A percentile compares a stretch with the other conserved stretches of the same genome.
Conservation (phyloP, 2,329 filamentous ascomycete genomes). For the Beauveria sp. region DNA sequence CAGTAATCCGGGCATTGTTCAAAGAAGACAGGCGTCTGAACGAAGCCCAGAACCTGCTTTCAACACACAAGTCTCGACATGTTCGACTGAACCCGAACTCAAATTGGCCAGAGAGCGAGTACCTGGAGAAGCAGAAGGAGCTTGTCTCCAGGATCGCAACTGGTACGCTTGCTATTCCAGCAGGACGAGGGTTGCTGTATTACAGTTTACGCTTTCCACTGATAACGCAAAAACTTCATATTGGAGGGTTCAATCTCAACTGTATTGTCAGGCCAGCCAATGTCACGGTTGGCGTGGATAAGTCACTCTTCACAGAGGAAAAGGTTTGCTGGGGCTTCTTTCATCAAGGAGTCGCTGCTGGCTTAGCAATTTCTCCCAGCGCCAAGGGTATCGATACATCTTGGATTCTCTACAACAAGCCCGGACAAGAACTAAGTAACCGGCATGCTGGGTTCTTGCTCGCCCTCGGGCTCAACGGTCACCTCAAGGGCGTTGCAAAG, state of each 20-base stretch:
- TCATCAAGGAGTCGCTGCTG: slow-evolving; percentile 89
- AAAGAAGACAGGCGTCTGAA: slow-evolving; percentile 82
- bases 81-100: slow-evolving; percentile 70
- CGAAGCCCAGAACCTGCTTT: slow-evolving; percentile 78
- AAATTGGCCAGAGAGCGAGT: slow-evolving; percentile 75
- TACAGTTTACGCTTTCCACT: slow-evolving; percentile 83
- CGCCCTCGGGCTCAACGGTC: slow-evolving; percentile 85
- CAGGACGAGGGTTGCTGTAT: slow-evolving; percentile 79
- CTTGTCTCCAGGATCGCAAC: slow-evolving; percentile 79
- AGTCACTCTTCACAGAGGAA: slow-evolving; percentile 80
- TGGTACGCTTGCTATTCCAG: slow-evolving; percentile 80
- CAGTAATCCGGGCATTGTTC: slow-evolving; percentile 81
- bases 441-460: slow-evolving; percentile 92
- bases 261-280: slow-evolving; percentile 89
- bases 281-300: slow-evolving; percentile 88
- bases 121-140: slow-evolving; percentile 87
- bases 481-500: slow-evolving; percentile 88
- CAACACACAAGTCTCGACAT: slow-evolving; percentile 70
- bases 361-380: slow-evolving; percentile 79
- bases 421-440: slow-evolving; percentile 76
- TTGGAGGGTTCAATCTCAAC: slow-evolving; percentile 84
- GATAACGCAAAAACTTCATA: slow-evolving; percentile 83
- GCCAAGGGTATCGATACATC: slow-evolving; percentile 95
- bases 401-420: slow-evolving; percentile 98
- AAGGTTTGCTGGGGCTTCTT: slow-evolving; percentile 99